A percentile compares a stretch with the other conserved stretches of the same genome.
These are phyloP conservation scores for Xerocomus minutiporus DNA, from an alignment of 1,284 basidiomycete species.

Conservation along the genomic window DNA sequence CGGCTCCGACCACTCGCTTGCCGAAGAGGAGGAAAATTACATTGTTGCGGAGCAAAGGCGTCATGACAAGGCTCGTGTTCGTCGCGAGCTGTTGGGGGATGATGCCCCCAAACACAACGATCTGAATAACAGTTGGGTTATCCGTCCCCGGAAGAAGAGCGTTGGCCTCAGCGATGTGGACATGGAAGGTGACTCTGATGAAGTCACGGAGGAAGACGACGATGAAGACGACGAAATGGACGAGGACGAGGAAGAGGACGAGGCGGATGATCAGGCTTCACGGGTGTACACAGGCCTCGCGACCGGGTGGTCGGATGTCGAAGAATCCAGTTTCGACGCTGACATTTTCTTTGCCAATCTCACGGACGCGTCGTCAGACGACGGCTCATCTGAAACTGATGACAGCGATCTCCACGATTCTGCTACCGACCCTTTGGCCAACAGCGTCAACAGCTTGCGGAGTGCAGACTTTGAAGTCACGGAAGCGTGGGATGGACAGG, in stretches of 20 bases:
- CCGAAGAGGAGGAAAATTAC: constrained; percentile 59
- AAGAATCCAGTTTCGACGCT: constrained; percentile 72
- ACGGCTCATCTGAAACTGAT: constrained; percentile 37
- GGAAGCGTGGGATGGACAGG: constrained; percentile 67
- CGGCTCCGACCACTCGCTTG: constrained; percentile 53
- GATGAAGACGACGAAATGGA: constrained; percentile 46
- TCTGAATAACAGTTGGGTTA: constrained; percentile 58
- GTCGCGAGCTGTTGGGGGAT: constrained; percentile 52
- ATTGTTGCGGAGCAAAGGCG: constrained; percentile 47
- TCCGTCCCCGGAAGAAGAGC: constrained; percentile 62
- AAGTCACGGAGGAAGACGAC: constrained; percentile 44
- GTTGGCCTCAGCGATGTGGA: constrained; percentile 57
- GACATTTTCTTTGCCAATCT: constrained; percentile 76
- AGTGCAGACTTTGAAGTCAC: constrained; percentile 55
- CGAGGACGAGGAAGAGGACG: constrained; percentile 40
- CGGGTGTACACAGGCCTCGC: constrained; percentile 54
- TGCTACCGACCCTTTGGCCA: constrained; percentile 38
- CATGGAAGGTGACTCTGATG: constrained; percentile 51
- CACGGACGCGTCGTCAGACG: constrained; percentile 44
- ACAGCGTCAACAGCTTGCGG: constrained; percentile 34
- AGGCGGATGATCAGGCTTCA: constrained; percentile 41
- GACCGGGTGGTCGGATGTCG: constrained; percentile 67
- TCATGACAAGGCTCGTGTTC: constrained; percentile 46
- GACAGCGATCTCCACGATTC: constrained; percentile 28
- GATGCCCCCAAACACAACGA: constrained; percentile 46